phyloP scores from a whole-genome alignment of 306 rosid species.

The Lathyrus aphaca region DNA sequence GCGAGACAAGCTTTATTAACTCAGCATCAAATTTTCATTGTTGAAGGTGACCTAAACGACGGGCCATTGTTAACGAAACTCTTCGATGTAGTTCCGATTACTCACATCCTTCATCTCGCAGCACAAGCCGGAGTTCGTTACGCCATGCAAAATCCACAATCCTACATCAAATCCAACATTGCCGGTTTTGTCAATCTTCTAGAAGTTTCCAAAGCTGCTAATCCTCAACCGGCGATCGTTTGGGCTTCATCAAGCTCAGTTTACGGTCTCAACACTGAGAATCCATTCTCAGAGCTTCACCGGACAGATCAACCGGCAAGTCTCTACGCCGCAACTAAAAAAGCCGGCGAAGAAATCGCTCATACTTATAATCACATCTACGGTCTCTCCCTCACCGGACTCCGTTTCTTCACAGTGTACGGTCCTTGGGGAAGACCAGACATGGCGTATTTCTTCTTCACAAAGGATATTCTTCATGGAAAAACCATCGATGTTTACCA shows the following conservation, averaged over 20 bases:
- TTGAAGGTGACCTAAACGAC: constrained; percentile 85
- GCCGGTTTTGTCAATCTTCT: constrained; percentile 91
- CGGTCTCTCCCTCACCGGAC: constrained; percentile 75
- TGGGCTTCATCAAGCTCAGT: constrained; percentile 95
- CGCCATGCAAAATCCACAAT: constrained; percentile 94
- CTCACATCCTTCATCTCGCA: constrained; percentile 84
- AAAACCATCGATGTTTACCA: constrained; percentile 64
- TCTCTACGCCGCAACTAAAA: constrained; percentile 89
- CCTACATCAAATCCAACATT: constrained; percentile 74
- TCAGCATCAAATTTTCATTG: constrained; percentile 65
- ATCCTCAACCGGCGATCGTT: constrained; percentile 82
- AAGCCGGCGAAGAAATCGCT: constrained; percentile 92
- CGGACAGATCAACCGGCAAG: constrained; percentile 85
- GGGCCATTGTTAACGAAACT: constrained; percentile 61
- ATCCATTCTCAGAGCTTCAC: constrained; percentile 76
- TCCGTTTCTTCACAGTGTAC: constrained; percentile 88
- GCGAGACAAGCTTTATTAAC: constrained; percentile 59
- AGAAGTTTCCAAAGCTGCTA: constrained; percentile 62
- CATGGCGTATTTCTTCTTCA: constrained; percentile 96
- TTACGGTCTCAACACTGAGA: constrained; percentile 75
- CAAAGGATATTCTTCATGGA: constrained; percentile 76
- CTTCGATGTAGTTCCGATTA: constrained; percentile 84
- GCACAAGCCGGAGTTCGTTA: constrained; percentile 97
- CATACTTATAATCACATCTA: constrained; percentile 89
- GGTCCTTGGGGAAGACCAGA: constrained; percentile 94